Evolutionary conservation across 2,329 filamentous ascomycete species (phyloP).

Genomic region (Colletotrichum gloeosporioides): DNA sequence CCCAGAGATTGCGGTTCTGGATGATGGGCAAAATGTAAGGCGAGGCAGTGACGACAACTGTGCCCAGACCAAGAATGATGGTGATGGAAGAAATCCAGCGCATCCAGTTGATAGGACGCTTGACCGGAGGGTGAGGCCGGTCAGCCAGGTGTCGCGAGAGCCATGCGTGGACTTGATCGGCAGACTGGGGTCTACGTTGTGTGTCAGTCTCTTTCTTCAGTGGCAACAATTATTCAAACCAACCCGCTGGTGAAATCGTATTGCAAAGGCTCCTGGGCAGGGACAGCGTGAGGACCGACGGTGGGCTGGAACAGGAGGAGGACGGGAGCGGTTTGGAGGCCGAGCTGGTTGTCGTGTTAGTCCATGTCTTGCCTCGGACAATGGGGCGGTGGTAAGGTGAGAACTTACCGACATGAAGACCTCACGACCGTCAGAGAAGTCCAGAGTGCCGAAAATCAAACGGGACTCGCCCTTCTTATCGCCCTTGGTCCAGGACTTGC

Average conservation of each 20-base stretch:
- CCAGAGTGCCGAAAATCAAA: conserved; percentile 82
- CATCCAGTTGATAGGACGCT: conserved; percentile 87
- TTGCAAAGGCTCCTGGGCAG: conserved; percentile 72
- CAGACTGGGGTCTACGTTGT: conserved; percentile 66
- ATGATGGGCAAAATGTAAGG: conserved; percentile 83
- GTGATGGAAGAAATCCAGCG: conserved; percentile 73
- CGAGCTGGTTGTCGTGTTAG: conserved; percentile 63
- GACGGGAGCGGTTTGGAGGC: conserved; percentile 92
- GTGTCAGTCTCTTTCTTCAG: background rate
- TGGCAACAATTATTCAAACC: conserved; percentile 29
- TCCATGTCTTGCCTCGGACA: background rate
- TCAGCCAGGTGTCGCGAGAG: conserved; percentile 79
- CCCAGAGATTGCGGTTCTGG: conserved; percentile 94
- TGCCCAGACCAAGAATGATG: conserved; percentile 71
- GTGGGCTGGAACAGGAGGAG: conserved; percentile 89
- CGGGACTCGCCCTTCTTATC: conserved; percentile 77
- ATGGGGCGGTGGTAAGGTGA: background rate
- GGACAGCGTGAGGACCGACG: conserved; percentile 76
- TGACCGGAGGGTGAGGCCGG: conserved; percentile 77
- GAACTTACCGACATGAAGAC: conserved; percentile 84
- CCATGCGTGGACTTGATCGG: conserved; percentile 82
- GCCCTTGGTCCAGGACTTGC: conserved; percentile 85
- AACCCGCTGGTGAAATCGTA: conserved; percentile 88
- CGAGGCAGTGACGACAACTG: conserved; percentile 72
- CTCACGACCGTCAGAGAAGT: conserved; percentile 84